Base-by-base conservation (phyloP, 768 basidiomycete species). In the Boletellus emodensis region DNA sequence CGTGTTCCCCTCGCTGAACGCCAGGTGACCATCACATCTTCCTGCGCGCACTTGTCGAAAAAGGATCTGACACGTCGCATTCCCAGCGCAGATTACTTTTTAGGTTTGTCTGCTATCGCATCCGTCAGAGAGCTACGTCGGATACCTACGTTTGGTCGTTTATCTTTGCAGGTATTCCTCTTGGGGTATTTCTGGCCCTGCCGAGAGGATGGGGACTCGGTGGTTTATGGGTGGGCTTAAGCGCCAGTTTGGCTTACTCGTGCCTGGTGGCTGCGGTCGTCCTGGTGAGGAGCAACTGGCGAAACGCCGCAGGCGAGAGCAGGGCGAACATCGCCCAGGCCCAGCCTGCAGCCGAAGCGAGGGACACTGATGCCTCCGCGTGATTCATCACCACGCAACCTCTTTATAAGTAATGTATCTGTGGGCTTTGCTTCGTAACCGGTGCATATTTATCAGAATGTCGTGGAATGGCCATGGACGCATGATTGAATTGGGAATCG, bases 151-250 rank as follows among this genome's bases (percentile, higher is more conserved):
- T 28, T 28, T 28, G 28, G 28, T 28, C 9, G 28, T 28, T 22
- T 40, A 10, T 30, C 17, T 6, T 43, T 36, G 42, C 49, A 65
- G 87, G 64, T 28, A 54, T 66, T 9, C 64, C 60, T 24, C 55
- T 66, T n/a, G 62, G 63, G 6, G 38, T 59, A 17, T 66, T 61
- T 50, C 55, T 64, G 5, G 44, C 62, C 14, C 54, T 64, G 11
- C 5, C 18, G 17, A 44, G 37, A 33, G 38, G 50, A 18, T 57
- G 64, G 64, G 64, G 59, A 10, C 64, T 66, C 12, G 49, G 48
- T 39, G 63, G 64, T 7, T 17, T 66, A 15, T 64, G 61, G 64
- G 35, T 44, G 20, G 59, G 61, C 9, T 54, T 64, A 48, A 56
- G 44, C 30, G 18, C 52, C 37, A 64, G 64, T 49, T 36, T 64